Evolutionary conservation across 2,329 filamentous ascomycete species (phyloP).

Genomic region (Simplicillium aogashimaense): DNA sequence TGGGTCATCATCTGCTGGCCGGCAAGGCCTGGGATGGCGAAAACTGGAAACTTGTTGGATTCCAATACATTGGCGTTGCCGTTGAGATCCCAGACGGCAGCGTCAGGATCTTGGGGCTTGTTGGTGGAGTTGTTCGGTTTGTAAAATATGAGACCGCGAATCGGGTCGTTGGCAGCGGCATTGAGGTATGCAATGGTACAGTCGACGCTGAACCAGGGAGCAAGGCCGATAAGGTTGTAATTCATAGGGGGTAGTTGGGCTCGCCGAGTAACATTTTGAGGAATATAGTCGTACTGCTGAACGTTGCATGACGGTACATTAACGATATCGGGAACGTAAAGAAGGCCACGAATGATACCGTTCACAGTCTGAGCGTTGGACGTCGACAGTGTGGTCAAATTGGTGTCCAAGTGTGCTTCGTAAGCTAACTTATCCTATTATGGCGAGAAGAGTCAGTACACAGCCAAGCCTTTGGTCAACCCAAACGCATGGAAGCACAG

Average conservation of each 20-base stretch:
- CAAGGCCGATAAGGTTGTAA: conserved; percentile 70
- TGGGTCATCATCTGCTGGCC: conserved; percentile 62
- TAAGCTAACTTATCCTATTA: conserved; percentile 37
- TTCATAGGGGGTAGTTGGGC: conserved; percentile 57
- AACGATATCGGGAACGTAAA: conserved; percentile 72
- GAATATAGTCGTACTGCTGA: conserved; percentile 55
- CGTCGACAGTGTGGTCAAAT: conserved; percentile 68
- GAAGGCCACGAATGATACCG: conserved; percentile 61
- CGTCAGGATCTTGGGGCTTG: conserved; percentile 55
- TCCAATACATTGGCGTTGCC: conserved; percentile 64
- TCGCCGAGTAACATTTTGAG: conserved; percentile 63
- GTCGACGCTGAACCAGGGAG: conserved; percentile 69
- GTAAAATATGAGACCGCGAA: conserved; percentile 57
- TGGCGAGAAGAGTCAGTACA: neutral
- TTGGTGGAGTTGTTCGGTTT: conserved; percentile 42
- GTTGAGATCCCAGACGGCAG: conserved; percentile 59
- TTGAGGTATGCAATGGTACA: conserved; percentile 68
- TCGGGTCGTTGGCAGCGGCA: conserved; percentile 45
- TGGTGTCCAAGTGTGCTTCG: conserved; percentile 38
- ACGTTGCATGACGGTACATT: conserved; percentile 50
- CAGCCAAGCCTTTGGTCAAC: conserved; percentile 7
- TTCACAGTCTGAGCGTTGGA: conserved; percentile 51
- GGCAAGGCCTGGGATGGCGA: conserved; percentile 61
- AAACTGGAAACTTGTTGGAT: conserved; percentile 65
- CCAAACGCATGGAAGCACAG: conserved; percentile 1